Percentiles rank a stretch among this genome's conserved stretches.
Conservation (phyloP, 179 eudicot species). For the Spinacia oleracea region DNA sequence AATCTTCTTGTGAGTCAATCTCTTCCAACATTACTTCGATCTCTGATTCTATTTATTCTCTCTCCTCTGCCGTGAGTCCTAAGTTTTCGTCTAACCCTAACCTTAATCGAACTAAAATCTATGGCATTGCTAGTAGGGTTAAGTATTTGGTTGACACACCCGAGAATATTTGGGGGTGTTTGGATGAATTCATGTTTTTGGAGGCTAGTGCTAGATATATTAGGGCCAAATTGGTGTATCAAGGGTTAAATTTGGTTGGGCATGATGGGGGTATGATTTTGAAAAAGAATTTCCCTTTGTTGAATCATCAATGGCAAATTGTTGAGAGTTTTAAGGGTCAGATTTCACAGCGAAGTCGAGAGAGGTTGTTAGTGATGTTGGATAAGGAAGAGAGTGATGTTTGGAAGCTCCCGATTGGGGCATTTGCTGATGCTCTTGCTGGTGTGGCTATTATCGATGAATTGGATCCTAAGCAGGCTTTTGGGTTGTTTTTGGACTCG, state of each 20-base stretch:
- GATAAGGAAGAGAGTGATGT: constrained; percentile 34
- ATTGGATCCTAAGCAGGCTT: constrained; percentile 65
- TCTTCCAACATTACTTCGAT: constrained; percentile 59
- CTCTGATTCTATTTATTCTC: constrained; percentile 41
- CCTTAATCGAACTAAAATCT: constrained; percentile 45
- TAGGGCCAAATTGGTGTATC: constrained; percentile 74
- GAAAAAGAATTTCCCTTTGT: constrained; percentile 68
- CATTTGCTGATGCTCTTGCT: constrained; percentile 83
- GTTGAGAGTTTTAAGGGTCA: constrained; percentile 89
- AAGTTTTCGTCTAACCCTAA: constrained; percentile 27
- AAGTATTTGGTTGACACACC: constrained; percentile 98
- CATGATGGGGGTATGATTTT: constrained; percentile 49
- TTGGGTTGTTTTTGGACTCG: constrained; percentile 72
- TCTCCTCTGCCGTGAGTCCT: constrained; percentile 34
- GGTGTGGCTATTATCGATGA: constrained; percentile 83
- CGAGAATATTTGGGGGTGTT: constrained; percentile 94
- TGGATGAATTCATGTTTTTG: constrained; percentile 85
- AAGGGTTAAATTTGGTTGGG: constrained; percentile 41
- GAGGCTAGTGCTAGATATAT: constrained; percentile 72
- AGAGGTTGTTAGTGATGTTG: constrained; percentile 55
- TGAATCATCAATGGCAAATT: constrained; percentile 95
- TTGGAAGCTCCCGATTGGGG: constrained; percentile 38
- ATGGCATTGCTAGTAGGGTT: constrained; percentile 81
- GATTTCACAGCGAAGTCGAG: constrained; percentile 90
- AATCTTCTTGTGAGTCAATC: constrained; percentile 73